These are phyloP conservation scores for Wickerhamiella sergipiensis DNA, from an alignment of 805 yeast genomes.

Conservation along the genomic window DNA sequence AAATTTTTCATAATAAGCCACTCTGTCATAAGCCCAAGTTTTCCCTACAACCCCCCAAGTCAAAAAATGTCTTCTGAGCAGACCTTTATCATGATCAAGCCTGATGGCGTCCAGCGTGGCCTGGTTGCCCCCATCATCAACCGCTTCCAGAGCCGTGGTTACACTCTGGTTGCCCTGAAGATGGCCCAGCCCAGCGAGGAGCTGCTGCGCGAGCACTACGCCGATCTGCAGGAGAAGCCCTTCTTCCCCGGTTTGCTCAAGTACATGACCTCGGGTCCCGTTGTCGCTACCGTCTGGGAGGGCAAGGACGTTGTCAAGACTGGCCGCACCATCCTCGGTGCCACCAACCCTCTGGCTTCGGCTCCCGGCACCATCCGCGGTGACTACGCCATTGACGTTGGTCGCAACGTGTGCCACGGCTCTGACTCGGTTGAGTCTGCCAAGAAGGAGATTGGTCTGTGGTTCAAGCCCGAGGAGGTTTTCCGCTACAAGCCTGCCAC, in stretches of 20 bases:
- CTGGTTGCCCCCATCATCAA: constrained; percentile 75
- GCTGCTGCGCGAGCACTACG: constrained; percentile 85
- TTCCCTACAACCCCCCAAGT: neutral
- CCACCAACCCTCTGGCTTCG: constrained; percentile 94
- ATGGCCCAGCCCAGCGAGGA: constrained; percentile 75
- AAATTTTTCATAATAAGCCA: neutral
- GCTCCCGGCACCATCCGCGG: constrained; percentile 99
- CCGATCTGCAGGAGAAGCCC: constrained; percentile 89
- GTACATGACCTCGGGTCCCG: constrained; percentile 98
- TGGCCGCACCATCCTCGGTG: constrained; percentile 96
- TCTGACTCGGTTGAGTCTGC: constrained; percentile 99
- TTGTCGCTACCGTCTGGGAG: constrained; percentile 99
- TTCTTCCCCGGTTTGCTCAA: constrained; percentile 94
- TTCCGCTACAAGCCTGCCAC: constrained; percentile 80
- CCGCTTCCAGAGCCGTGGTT: constrained; percentile 96
- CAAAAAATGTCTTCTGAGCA: constrained; percentile 19
- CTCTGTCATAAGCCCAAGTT: neutral
- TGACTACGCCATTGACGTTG: constrained; percentile 96
- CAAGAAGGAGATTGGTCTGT: constrained; percentile 83
- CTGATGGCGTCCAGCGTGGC: constrained; percentile 99
- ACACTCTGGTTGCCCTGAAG: constrained; percentile 93
- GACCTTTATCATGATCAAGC: constrained; percentile 33
- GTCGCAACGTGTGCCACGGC: constrained; percentile 99
- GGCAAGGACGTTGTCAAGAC: constrained; percentile 99
- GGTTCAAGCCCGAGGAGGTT: constrained; percentile 98